phyloP scores from a whole-genome alignment of 805 yeast genomes.

The Cyberlindnera mississippiensis region DNA sequence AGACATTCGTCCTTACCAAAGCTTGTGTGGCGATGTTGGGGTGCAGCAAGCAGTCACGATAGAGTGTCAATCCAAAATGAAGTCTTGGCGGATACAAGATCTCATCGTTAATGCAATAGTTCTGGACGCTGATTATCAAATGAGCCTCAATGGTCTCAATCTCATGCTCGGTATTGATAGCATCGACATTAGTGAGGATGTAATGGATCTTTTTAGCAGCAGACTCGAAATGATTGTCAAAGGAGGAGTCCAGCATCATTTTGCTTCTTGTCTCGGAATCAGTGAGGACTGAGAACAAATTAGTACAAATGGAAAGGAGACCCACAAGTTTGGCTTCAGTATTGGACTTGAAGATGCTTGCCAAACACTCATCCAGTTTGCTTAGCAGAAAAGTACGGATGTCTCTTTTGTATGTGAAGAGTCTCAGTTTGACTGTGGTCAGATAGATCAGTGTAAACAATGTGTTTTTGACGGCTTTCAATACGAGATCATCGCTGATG shows the following conservation, averaged over 20 bases:
- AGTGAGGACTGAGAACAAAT: conserved; percentile 23
- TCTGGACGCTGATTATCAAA: conserved; percentile 16
- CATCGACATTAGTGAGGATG: conserved; percentile 11
- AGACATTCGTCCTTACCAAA: conserved; percentile 8
- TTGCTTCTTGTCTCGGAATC: conserved; percentile 21
- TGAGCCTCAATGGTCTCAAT: conserved; percentile 23
- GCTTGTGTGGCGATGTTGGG: conserved; percentile 8
- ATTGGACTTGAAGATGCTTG: conserved; percentile 15
- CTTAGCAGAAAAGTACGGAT: conserved; percentile 15
- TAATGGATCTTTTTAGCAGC: conserved; percentile 24
- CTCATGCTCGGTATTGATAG: background rate
- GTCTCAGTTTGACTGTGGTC: conserved; percentile 18
- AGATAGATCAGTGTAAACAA: conserved; percentile 22
- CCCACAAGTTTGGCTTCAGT: conserved; percentile 12
- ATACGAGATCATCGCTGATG: conserved; percentile 11
- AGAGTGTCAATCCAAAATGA: conserved; percentile 12
- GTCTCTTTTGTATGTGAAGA: conserved; percentile 21
- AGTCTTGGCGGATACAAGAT: conserved; percentile 13
- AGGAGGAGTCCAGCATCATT: conserved; percentile 20
- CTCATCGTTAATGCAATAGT: conserved; percentile 19
- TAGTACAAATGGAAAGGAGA: conserved; percentile 16
- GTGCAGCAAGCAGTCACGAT: conserved; percentile 8
- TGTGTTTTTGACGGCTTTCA: conserved; percentile 18
- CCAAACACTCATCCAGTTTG: conserved; percentile 14
- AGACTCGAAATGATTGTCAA: conserved; percentile 24